These are phyloP conservation scores for Gloeostereum incarnatum DNA, from an alignment of 768 basidiomycete genomes.

Conservation along the genomic window DNA sequence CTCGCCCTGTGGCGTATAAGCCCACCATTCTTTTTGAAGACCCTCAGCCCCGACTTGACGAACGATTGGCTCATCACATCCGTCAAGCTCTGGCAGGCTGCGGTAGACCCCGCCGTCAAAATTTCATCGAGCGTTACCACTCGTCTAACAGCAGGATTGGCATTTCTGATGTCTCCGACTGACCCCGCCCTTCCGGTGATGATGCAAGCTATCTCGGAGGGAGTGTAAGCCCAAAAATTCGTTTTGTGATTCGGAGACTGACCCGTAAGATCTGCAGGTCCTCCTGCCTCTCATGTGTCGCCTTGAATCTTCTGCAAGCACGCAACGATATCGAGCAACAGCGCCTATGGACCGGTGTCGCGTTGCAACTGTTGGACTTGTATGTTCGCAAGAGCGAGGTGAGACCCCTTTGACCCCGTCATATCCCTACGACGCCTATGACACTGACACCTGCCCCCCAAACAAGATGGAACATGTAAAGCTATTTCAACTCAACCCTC, in stretches of 20 bases:
- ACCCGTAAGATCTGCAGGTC: slow-evolving; percentile 28
- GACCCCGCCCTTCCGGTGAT: slow-evolving; percentile 27
- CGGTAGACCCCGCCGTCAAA: slow-evolving; percentile 58
- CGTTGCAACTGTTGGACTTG: slow-evolving; percentile 49
- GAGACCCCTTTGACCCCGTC: no score
- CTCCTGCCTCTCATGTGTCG: slow-evolving; percentile 36
- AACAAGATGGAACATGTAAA: slow-evolving; percentile 32
- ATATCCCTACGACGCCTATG: no score
- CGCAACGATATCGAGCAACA: slow-evolving; percentile 54
- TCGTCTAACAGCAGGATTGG: slow-evolving; percentile 30
- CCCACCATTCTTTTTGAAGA: slow-evolving; percentile 43
- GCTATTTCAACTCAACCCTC: slow-evolving; percentile 38
- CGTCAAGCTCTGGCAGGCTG: slow-evolving; percentile 50
- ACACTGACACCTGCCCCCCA: slow-evolving; percentile 1
- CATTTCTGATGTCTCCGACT: slow-evolving; percentile 30
- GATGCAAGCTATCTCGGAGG: slow-evolving; percentile 33
- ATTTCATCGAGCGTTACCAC: slow-evolving; percentile 46
- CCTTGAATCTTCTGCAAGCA: slow-evolving; percentile 48
- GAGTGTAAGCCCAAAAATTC: slow-evolving; percentile 14
- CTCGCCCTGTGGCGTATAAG: slow-evolving; percentile 59
- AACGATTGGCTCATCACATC: slow-evolving; percentile 36
- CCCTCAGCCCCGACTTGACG: slow-evolving; percentile 28
- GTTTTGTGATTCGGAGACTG: slow-evolving; percentile 8
- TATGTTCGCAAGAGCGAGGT: slow-evolving; percentile 44
- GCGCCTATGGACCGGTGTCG: slow-evolving; percentile 59